Percentiles rank a stretch among this genome's conserved stretches.
Conservation (phyloP, 495 filamentous ascomycete species). For the Filosporella fistucella region DNA sequence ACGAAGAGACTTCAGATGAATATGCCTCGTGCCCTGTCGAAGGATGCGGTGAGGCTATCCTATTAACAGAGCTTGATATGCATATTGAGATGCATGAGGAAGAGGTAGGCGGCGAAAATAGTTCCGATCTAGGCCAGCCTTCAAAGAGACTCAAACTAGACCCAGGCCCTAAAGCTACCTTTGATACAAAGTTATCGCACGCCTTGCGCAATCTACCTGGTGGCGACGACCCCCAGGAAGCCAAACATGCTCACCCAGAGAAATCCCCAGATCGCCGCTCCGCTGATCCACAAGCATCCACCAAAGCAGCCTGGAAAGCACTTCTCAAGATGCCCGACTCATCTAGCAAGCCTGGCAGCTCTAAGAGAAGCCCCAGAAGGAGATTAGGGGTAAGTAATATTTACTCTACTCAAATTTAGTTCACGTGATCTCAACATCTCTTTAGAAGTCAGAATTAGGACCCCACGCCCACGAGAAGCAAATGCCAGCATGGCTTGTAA, state of each 20-base stretch:
- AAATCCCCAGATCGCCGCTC: slow-evolving; percentile 6
- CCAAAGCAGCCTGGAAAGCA: slow-evolving; percentile 19
- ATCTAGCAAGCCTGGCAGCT: slow-evolving; percentile 7
- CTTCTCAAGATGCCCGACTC: slow-evolving; percentile 24
- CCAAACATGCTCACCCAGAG: no score
- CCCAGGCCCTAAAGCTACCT: slow-evolving; percentile 8
- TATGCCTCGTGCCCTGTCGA: slow-evolving; percentile 66
- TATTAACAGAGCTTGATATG: slow-evolving; percentile 55
- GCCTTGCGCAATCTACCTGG: slow-evolving; percentile 23
- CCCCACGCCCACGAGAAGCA: slow-evolving; percentile 79
- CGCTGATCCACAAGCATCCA: slow-evolving; percentile 8
- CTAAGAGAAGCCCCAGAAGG: slow-evolving; percentile 7
- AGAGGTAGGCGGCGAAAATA: slow-evolving; percentile 48
- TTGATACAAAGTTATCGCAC: slow-evolving; percentile 16
- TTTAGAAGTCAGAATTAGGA: slow-evolving; percentile 62
- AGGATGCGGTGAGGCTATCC: slow-evolving; percentile 67
- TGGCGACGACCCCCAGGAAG: slow-evolving; percentile 11
- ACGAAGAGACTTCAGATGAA: slow-evolving; percentile 30
- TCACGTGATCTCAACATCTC: slow-evolving; percentile 29
- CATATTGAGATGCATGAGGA: slow-evolving; percentile 72
- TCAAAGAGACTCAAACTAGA: slow-evolving; percentile 13
- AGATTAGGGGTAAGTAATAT: slow-evolving; percentile 21
- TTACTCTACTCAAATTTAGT: slow-evolving; percentile 9
- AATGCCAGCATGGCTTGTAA: slow-evolving; percentile 80
- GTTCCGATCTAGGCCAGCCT: slow-evolving; percentile 10